phyloP scores from a whole-genome alignment of 2,329 filamentous ascomycete species.

The Clarireedia monteithiana region DNA sequence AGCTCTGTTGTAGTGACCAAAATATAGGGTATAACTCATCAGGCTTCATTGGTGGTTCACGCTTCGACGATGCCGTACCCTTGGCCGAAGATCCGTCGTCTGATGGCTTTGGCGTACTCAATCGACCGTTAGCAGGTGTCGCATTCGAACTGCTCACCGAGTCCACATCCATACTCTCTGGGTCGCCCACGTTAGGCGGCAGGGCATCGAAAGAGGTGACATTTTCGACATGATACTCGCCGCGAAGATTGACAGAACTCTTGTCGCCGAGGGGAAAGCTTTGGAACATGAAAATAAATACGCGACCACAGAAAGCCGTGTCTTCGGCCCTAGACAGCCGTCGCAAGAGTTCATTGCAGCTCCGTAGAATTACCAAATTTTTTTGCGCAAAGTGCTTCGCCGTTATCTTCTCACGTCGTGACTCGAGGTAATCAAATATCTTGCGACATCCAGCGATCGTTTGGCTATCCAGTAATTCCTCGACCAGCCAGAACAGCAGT shows the following conservation, averaged over 20 bases:
- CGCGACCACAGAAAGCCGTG: conserved; percentile 91
- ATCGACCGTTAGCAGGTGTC: conserved; percentile 7
- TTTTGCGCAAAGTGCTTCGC: conserved; percentile 75
- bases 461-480: conserved; percentile 93
- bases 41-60: conserved; percentile 49
- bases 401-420: conserved; percentile 79
- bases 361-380: conserved; percentile 80
- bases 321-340: conserved; percentile 93
- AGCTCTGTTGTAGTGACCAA: conserved; percentile 87
- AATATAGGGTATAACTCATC: conserved; percentile 82
- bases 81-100: conserved; percentile 33
- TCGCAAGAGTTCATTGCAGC: conserved; percentile 91
- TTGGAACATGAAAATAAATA: conserved; percentile 98
- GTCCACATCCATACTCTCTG: conserved; percentile 62
- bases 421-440: conserved; percentile 93
- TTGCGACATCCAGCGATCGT: conserved; percentile 85
- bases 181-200: conserved; percentile 29
- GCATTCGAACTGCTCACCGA: conserved; percentile 31
- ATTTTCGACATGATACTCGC: conserved; percentile 95
- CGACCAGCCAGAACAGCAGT: conserved; percentile 81
- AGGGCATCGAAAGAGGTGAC: conserved; percentile 73
- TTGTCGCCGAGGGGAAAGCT: conserved; percentile 95
- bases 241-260: conserved; percentile 91
- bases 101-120: conserved; percentile 19
- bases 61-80: conserved; percentile 30